These are phyloP conservation scores for Boletus rufocinnamomeus DNA, from an alignment of 768 basidiomycete genomes.

Conservation along the genomic window DNA sequence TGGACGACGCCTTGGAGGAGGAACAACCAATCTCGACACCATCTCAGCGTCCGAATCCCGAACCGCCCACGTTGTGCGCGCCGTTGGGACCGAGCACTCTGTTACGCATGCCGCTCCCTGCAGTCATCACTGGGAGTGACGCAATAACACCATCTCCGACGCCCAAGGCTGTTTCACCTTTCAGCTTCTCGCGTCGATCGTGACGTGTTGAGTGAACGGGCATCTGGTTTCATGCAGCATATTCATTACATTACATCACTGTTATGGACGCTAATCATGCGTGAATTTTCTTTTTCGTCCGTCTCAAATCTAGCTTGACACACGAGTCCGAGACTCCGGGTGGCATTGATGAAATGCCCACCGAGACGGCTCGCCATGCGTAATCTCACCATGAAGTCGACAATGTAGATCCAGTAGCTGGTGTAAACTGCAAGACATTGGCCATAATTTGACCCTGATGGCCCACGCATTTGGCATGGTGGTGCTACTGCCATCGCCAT, in stretches of 20 bases:
- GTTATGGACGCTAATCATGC: not conserved
- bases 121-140: slow-evolving; percentile 45
- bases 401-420: not conserved
- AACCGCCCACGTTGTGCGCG: slow-evolving; percentile 54
- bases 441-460: no score
- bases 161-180: slow-evolving; percentile 23
- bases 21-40: slow-evolving; percentile 45
- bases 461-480: no score
- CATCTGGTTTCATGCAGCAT: not conserved
- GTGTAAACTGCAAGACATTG: not conserved
- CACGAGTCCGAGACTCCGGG: not conserved
- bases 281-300: no score
- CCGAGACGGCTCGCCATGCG: not conserved
- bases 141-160: slow-evolving; percentile 49
- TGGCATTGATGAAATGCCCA: slow-evolving; percentile 4
- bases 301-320: not conserved
- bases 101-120: slow-evolving; percentile 38
- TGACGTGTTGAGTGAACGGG: slow-evolving; percentile 3
- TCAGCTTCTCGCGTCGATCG: slow-evolving; percentile 5
- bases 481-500: no score
- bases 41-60: slow-evolving; percentile 54
- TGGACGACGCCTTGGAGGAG: slow-evolving; percentile 22
- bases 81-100: slow-evolving; percentile 41
- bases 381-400: not conserved
- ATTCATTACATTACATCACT: not conserved